Evolutionary conservation across 768 basidiomycete genomes (phyloP), one percentile per base, ranked within the genome.

Genomic region (Xerocomellus dryophilus): DNA sequence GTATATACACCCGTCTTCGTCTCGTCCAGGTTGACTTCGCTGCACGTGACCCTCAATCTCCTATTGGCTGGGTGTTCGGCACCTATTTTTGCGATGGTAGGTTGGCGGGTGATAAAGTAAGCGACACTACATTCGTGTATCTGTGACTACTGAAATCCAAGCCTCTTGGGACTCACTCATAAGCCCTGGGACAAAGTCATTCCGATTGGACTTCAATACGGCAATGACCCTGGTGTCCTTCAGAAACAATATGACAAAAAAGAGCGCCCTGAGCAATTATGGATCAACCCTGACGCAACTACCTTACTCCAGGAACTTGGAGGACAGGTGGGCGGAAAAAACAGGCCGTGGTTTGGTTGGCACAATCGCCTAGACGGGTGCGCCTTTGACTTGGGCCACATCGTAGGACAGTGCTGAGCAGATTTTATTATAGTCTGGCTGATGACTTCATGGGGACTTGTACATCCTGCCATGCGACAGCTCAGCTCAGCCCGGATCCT

Each of bases 291-390:
- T 10, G 11, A 15, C 8, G 32, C 32, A 6, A 2, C 23, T 6
- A 11, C 6, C 1, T 43, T 50, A 32, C n/a, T 43, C 23, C 5
- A 43, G 5, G 40, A n/a, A 12, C 50, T 50, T n/a, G 7, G 9
- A 9, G 50, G 32, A 8, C 8, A 29, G 27, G 27, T 29, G 27
- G 27, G 27, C 8, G 8, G 2, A 9, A 9, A 2, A 34, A 5
- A 43, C 5, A 43, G 50, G n/a, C 50, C 50, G 17, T 50, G 50
- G 50, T 43, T 50, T 32, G 50, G 50, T 27, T 50, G 50, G 50
- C 50, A 50, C 31, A 32, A 50, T 9, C 50, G 50, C 9, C 23
- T 50, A 4, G 31, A 43, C 21, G 50, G 50, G 50, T 43, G 21
- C 17, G 50, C n/a, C 14, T 32, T 32, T 31, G 18, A 31, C 49